Conservation (phyloP, 192 early-diverging fungal species). For the Backusella tarrabulga region DNA sequence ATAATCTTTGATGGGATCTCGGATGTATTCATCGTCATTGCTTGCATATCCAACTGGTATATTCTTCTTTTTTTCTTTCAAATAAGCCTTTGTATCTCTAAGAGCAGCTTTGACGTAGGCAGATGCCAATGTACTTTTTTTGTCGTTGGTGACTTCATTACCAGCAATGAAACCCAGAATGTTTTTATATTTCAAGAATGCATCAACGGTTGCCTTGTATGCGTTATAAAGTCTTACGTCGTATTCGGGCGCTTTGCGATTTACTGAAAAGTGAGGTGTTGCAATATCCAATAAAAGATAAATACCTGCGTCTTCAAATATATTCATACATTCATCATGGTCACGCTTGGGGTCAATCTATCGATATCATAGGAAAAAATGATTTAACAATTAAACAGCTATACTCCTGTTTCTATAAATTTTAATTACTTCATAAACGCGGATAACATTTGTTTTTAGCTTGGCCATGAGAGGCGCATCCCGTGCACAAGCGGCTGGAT, state of each 20-base stretch:
- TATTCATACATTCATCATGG: slow-evolving; percentile 75
- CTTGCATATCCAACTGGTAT: slow-evolving; percentile 77
- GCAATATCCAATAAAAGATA: slow-evolving; percentile 72
- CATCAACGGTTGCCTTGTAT: slow-evolving; percentile 59
- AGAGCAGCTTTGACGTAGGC: slow-evolving; percentile 69
- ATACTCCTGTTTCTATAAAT: not conserved
- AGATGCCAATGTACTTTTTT: slow-evolving; percentile 58
- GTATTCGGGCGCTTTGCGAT: slow-evolving; percentile 64
- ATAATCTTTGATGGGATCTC: slow-evolving; percentile 61
- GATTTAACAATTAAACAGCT: not conserved
- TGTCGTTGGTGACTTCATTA: slow-evolving; percentile 71
- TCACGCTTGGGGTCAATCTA: slow-evolving; percentile 54
- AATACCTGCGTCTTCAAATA: slow-evolving; percentile 61
- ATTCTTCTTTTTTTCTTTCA: slow-evolving; percentile 46
- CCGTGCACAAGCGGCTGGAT: slow-evolving; percentile 55
- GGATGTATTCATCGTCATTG: slow-evolving; percentile 72
- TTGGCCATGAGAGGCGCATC: slow-evolving; percentile 65
- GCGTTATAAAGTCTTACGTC: slow-evolving; percentile 52
- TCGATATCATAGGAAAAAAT: not conserved
- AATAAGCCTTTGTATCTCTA: slow-evolving; percentile 64
- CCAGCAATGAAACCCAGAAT: slow-evolving; percentile 70
- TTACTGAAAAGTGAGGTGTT: slow-evolving; percentile 58
- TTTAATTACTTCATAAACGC: slow-evolving; percentile 63
- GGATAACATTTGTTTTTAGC: slow-evolving; percentile 67
- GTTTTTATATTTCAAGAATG: slow-evolving; percentile 65